Percentiles rank a stretch among this genome's conserved stretches.
Evolutionary conservation across 352 stramenopile species (phyloP).

Genomic region (Pythium sp.): DNA sequence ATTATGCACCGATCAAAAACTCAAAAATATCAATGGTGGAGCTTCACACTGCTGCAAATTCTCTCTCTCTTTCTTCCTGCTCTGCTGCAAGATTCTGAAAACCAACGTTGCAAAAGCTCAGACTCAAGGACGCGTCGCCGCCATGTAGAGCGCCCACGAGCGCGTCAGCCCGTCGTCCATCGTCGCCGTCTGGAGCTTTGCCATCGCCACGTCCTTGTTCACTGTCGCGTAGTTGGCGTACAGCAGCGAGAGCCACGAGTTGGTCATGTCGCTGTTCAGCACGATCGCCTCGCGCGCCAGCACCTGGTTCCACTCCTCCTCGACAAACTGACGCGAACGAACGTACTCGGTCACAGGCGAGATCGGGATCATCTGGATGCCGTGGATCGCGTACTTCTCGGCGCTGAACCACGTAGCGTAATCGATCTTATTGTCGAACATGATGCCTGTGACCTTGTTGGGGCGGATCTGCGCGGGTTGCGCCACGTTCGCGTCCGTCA

Average conservation of each 20-base stretch:
- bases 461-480: conserved; percentile 42
- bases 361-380: conserved; percentile 78
- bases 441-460: conserved; percentile 66
- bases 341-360: conserved; percentile 61
- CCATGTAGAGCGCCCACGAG: conserved; percentile 83
- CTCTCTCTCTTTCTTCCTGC: background rate
- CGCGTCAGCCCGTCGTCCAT: conserved; percentile 77
- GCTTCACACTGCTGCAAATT: background rate
- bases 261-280: conserved; percentile 33
- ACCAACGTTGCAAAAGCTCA: too few species aligned
- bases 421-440: conserved; percentile 83
- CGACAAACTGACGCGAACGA: conserved; percentile 41
- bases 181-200: conserved; percentile 47
- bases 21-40: background rate
- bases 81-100: too few species aligned
- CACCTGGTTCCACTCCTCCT: conserved; percentile 61
- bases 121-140: conserved; percentile 28
- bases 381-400: conserved; percentile 69
- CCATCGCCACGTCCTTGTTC: conserved; percentile 40
- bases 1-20: background rate
- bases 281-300: conserved; percentile 49
- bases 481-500: conserved; percentile 45
- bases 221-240: conserved; percentile 74
- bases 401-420: conserved; percentile 77
- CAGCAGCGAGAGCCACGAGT: conserved; percentile 70